Evolutionary conservation across 371 early-diverging fungal species (phyloP).

Genomic region (Mortierella sp.): DNA sequence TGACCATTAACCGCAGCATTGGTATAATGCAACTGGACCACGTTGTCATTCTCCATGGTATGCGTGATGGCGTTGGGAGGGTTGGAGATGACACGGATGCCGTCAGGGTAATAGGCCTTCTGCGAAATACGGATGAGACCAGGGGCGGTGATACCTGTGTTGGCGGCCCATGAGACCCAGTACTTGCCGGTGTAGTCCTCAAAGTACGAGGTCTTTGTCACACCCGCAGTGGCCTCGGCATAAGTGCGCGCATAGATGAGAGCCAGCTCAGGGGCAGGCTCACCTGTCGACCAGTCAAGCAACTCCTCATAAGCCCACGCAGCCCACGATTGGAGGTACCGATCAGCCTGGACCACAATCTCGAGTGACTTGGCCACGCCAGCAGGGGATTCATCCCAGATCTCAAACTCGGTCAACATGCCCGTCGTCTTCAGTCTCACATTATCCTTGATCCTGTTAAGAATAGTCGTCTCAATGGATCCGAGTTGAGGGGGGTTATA

Average conservation of each 20-base stretch:
- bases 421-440: slow-evolving; percentile 57
- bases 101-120: slow-evolving; percentile 56
- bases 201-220: slow-evolving; percentile 48
- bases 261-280: slow-evolving; percentile 42
- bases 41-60: slow-evolving; percentile 47
- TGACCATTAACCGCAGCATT: slow-evolving; percentile 37
- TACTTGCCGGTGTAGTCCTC: slow-evolving; percentile 53
- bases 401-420: slow-evolving; percentile 61
- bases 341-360: slow-evolving; percentile 42
- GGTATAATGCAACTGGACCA: slow-evolving; percentile 48
- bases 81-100: slow-evolving; percentile 54
- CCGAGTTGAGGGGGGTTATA: slow-evolving; percentile 63
- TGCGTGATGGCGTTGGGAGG: slow-evolving; percentile 44
- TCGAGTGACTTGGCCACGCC: slow-evolving; percentile 26
- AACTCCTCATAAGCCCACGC: slow-evolving; percentile 65
- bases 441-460: slow-evolving; percentile 59
- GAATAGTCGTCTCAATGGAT: slow-evolving; percentile 53
- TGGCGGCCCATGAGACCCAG: slow-evolving; percentile 57
- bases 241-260: slow-evolving; percentile 60
- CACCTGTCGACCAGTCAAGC: slow-evolving; percentile 27
- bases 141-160: slow-evolving; percentile 45
- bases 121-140: slow-evolving; percentile 54
- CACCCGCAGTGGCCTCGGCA: slow-evolving; percentile 61
- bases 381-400: slow-evolving; percentile 54
- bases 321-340: slow-evolving; percentile 63